Evolutionary conservation across 371 early-diverging fungal genomes (phyloP), one percentile per base, ranked within the genome.

Genomic region (Lichtheimia hyalospora): DNA sequence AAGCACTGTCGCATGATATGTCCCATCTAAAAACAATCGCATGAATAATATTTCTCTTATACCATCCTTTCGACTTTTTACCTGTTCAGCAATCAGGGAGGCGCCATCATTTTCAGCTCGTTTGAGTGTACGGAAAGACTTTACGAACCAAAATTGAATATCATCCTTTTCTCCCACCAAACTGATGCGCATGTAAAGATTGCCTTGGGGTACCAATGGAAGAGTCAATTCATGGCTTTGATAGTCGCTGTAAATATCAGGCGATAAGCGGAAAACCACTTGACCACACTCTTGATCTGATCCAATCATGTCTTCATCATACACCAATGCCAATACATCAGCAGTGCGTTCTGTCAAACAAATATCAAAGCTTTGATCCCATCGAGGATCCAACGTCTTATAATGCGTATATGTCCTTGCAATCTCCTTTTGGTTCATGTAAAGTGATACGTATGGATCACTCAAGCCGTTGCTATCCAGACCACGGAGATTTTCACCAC

Each of bases 161-260:
- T 95, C 96, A 49, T 94, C 94, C 44, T 89, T 87, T 74, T 94
- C 96, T 27, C 92, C 92, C 58, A 93, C 94, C 84, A 96, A 86
- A 15, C 91, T 93, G 34, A 94, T 77, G 13, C 94, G 85, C 27
- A 96, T 59, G 49, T 91, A 60, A 40, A 96, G 65, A n/a, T 88
- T 84, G 1, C 97, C 97, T 57, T 92, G 87, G 20, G 93, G 93
- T 51, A 88, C 88, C 61, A 96, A 62, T 49, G 92, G 93, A 55
- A 96, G 79, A 57, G 83, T 86, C 12, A 96, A 71, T 59, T 96
- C 96, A 52, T 92, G 91, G 0, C 92, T 88, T 62, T 88, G 89
- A 54, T 83, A 88, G 54, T 85, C 84, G 28, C 81, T 79, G 64
- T 81, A 81, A 27, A 77, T 79, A 15, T 79, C 68, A 14, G 86